These are phyloP conservation scores for Colletotrichum sp. DNA, from an alignment of 2,329 filamentous ascomycete genomes.

Conservation along the genomic window DNA sequence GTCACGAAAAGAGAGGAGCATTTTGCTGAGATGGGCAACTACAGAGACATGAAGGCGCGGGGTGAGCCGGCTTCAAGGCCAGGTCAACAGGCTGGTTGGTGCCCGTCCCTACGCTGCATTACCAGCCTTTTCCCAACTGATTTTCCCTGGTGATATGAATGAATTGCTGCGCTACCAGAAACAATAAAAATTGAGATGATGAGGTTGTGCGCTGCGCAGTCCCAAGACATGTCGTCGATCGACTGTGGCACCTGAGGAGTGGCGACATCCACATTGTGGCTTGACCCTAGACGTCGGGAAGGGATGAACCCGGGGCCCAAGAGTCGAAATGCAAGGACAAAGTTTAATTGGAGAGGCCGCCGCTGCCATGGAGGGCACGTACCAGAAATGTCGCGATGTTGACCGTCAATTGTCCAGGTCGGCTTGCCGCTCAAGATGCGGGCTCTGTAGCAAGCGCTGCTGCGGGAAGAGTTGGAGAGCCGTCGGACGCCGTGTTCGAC, in stretches of 20 bases:
- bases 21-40: not conserved
- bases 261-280: slow-evolving; percentile 19
- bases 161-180: not conserved
- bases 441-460: not conserved
- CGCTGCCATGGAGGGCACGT: not conserved
- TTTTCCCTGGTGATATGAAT: not conserved
- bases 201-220: not conserved
- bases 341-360: not conserved
- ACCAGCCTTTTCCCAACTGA: not conserved
- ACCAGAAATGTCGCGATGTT: not conserved
- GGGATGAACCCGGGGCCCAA: slow-evolving; percentile 1
- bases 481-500: not conserved
- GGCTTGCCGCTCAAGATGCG: not conserved
- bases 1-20: not conserved
- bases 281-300: not conserved
- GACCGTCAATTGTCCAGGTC: not conserved
- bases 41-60: not conserved
- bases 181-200: not conserved
- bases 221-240: slow-evolving; percentile 14
- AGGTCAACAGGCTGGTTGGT: not conserved
- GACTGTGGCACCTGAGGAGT: slow-evolving; percentile 9
- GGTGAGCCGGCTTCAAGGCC: not conserved
- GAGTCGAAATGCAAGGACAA: not conserved
- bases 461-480: not conserved
- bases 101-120: not conserved